A percentile compares a stretch with the other conserved stretches of the same genome.
Evolutionary conservation across 2,329 filamentous ascomycete species (phyloP).

Genomic region (Scedosporium apiospermum): DNA sequence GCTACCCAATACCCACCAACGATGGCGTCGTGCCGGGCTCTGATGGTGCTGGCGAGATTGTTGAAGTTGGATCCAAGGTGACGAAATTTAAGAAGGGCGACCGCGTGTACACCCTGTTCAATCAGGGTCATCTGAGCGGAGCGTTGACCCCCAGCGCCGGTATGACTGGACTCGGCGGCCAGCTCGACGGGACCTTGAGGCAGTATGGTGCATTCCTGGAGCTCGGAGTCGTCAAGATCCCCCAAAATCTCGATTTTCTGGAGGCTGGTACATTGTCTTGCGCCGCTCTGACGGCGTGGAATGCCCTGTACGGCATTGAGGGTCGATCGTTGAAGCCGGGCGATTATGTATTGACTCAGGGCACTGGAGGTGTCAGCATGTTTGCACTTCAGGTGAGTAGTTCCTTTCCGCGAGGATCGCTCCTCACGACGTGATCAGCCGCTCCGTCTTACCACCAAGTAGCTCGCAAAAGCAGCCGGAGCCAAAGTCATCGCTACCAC

Average conservation of each 20-base stretch:
- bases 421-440: too few relatives aligned
- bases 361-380: slow-evolving; percentile 41
- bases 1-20: neutral
- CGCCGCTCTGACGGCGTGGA: slow-evolving; percentile 26
- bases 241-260: slow-evolving; percentile 35
- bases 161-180: slow-evolving; percentile 51
- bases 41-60: slow-evolving; percentile 36
- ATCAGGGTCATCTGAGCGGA: slow-evolving; percentile 33
- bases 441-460: too few relatives aligned
- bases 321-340: slow-evolving; percentile 22
- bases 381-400: slow-evolving; percentile 27
- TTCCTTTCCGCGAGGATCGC: too few relatives aligned
- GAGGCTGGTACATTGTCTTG: slow-evolving; percentile 44
- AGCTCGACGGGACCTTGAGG: slow-evolving; percentile 53
- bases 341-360: slow-evolving; percentile 39
- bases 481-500: slow-evolving; percentile 50
- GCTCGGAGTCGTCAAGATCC: slow-evolving; percentile 50
- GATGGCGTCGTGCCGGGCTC: slow-evolving; percentile 14
- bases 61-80: slow-evolving; percentile 32
- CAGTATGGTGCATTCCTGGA: slow-evolving; percentile 56
- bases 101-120: slow-evolving; percentile 44
- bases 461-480: slow-evolving; percentile 33
- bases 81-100: slow-evolving; percentile 32
- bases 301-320: slow-evolving; percentile 8
- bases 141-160: slow-evolving; percentile 18